Evolutionary conservation across 805 yeast species (phyloP).

Genomic region (Phaffomyces thermotolerans): DNA sequence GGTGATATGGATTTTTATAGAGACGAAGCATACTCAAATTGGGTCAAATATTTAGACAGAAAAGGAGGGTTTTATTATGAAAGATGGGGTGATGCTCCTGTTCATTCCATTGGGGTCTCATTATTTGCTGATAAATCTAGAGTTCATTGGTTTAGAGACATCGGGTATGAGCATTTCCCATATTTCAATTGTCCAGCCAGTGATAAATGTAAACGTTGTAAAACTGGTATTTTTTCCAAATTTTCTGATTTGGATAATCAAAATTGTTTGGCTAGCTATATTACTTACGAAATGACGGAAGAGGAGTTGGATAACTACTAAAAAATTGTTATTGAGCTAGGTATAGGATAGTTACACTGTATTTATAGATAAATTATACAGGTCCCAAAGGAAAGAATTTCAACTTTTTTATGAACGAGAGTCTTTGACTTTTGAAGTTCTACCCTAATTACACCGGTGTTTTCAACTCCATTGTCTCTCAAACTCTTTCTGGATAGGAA

Average conservation of each 20-base stretch:
- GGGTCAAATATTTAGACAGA: conserved; percentile 56
- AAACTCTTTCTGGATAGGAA: no score
- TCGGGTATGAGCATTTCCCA: conserved; percentile 72
- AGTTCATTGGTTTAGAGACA: conserved; percentile 84
- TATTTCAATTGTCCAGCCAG: conserved; percentile 69
- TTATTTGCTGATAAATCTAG: conserved; percentile 60
- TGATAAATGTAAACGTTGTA: conserved; percentile 44
- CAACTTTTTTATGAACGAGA: no score
- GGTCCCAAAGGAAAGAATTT: no score
- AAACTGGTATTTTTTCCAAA: conserved; percentile 45
- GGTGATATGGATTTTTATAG: conserved; percentile 79
- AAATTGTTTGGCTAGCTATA: conserved; percentile 73
- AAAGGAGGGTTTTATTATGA: conserved; percentile 84
- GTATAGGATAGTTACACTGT: no score
- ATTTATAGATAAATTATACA: no score
- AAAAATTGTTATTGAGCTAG: not conserved
- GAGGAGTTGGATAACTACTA: conserved; percentile 23
- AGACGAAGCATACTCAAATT: conserved; percentile 54
- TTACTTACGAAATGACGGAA: conserved; percentile 34
- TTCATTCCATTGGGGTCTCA: conserved; percentile 68
- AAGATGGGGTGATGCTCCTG: conserved; percentile 94
- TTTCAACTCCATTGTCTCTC: no score
- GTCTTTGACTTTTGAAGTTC: no score
- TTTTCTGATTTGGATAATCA: conserved; percentile 51
- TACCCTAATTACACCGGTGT: no score